These are phyloP conservation scores for Anthracocystis walkeri DNA, from an alignment of 1,284 basidiomycete species.

Conservation along the genomic window DNA sequence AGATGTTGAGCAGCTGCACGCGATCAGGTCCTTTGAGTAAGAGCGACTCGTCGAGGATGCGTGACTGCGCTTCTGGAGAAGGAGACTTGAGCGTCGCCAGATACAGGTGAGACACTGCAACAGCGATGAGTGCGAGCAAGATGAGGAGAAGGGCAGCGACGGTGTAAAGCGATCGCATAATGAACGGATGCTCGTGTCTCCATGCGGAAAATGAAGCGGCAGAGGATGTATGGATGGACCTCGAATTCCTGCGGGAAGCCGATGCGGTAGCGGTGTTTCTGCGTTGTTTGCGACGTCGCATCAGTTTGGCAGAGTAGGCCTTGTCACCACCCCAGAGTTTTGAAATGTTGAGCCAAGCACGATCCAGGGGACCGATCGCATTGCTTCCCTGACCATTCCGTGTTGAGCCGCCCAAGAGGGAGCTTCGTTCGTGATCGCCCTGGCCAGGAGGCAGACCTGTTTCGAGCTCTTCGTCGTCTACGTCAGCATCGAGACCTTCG, in stretches of 20 bases:
- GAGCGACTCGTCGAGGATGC: conserved; percentile 58
- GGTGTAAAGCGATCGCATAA: conserved; percentile 39
- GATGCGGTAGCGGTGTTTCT: conserved; percentile 22
- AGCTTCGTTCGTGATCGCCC: conserved; percentile 40
- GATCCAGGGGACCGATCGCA: conserved; percentile 28
- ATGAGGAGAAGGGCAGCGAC: conserved; percentile 41
- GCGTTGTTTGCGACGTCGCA: conserved; percentile 39
- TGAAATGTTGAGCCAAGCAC: conserved; percentile 44
- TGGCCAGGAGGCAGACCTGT: conserved; percentile 32
- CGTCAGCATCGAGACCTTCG: conserved; percentile 49
- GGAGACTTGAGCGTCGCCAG: conserved; percentile 51
- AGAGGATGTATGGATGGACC: conserved; percentile 33
- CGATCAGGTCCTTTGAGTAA: conserved; percentile 60
- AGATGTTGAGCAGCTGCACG: conserved; percentile 58
- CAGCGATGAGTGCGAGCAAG: conserved; percentile 43
- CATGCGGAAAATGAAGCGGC: conserved; percentile 41
- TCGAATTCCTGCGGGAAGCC: conserved; percentile 35
- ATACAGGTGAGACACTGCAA: conserved; percentile 53
- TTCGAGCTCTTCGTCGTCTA: conserved; percentile 56
- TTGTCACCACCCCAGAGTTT: conserved; percentile 50
- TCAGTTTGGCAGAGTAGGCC: conserved; percentile 32
- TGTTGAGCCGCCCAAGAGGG: conserved; percentile 31
- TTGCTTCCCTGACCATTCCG: conserved; percentile 13
- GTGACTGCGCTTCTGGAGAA: conserved; percentile 44
- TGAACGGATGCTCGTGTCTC: conserved; percentile 40